phyloP scores from a whole-genome alignment of 23 red algal species.

The Gracilariopsis chorda region DNA sequence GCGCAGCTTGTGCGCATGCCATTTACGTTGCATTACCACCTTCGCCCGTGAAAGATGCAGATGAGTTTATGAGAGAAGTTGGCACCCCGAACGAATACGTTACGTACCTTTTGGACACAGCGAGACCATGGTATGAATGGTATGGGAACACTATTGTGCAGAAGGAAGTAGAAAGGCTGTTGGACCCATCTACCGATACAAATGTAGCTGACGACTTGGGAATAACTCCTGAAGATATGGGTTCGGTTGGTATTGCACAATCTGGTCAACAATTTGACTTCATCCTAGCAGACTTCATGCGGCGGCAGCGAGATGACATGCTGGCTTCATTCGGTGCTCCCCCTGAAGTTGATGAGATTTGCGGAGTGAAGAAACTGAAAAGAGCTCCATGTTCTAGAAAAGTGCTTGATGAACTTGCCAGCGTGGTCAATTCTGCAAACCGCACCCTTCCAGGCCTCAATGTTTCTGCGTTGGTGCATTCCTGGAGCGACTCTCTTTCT shows the following conservation, averaged over 20 bases:
- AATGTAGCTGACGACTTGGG: background rate
- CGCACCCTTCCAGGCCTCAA: slow-evolving; percentile 35
- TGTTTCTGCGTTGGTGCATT: slow-evolving; percentile 17
- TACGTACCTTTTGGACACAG: background rate
- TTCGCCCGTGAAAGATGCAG: slow-evolving; percentile 57
- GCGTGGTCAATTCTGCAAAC: background rate
- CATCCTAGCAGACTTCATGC: background rate
- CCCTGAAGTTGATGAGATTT: background rate
- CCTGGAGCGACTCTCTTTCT: slow-evolving; percentile 33
- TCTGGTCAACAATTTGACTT: background rate
- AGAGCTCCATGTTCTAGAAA: slow-evolving; percentile 9
- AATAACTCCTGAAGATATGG: background rate
- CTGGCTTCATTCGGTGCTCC: slow-evolving; percentile 14
- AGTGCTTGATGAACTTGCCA: slow-evolving; percentile 53
- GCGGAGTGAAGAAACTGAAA: background rate
- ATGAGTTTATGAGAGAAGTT: slow-evolving; percentile 60
- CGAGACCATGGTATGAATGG: slow-evolving; percentile 55
- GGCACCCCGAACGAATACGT: slow-evolving; percentile 44
- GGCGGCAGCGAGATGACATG: slow-evolving; percentile 24
- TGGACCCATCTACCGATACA: background rate
- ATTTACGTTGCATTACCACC: slow-evolving; percentile 46
- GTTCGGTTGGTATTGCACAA: background rate
- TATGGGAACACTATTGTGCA: slow-evolving; percentile 27
- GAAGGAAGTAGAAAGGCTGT: slow-evolving; percentile 4
- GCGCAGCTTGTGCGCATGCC: slow-evolving; percentile 2